Conservation (phyloP, 352 stramenopile species). For the Pythium monospermum region DNA sequence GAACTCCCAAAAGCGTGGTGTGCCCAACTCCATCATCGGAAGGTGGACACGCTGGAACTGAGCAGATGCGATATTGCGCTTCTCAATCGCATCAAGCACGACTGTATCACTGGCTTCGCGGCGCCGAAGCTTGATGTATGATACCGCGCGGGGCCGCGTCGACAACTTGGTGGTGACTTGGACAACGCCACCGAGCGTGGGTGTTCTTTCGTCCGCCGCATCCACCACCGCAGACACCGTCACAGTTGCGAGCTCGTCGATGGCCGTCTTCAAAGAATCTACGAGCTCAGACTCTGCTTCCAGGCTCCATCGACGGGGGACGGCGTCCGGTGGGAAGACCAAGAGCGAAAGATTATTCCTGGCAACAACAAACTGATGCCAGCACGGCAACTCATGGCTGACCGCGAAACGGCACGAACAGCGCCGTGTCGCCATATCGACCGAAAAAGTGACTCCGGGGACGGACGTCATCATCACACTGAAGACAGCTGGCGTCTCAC, state of each 20-base stretch:
- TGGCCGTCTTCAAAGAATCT: not conserved
- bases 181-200: not conserved
- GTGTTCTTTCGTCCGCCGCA: not conserved
- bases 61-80: not conserved
- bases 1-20: not conserved
- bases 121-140: not conserved
- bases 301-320: not conserved
- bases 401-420: not conserved
- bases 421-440: not conserved
- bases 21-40: constrained; percentile 1
- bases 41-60: not conserved
- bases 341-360: not conserved
- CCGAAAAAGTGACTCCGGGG: not conserved
- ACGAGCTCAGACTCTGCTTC: not conserved
- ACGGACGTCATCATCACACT: not conserved
- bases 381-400: not conserved
- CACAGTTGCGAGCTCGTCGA: not conserved
- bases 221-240: not conserved
- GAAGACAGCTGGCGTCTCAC: not conserved
- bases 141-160: not conserved
- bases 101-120: not conserved
- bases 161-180: not conserved
- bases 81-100: not conserved
- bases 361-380: not conserved
- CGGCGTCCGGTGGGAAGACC: not conserved